These are phyloP conservation scores for Hanseniaspora meyeri DNA, from an alignment of 805 yeast species.

Conservation along the genomic window DNA sequence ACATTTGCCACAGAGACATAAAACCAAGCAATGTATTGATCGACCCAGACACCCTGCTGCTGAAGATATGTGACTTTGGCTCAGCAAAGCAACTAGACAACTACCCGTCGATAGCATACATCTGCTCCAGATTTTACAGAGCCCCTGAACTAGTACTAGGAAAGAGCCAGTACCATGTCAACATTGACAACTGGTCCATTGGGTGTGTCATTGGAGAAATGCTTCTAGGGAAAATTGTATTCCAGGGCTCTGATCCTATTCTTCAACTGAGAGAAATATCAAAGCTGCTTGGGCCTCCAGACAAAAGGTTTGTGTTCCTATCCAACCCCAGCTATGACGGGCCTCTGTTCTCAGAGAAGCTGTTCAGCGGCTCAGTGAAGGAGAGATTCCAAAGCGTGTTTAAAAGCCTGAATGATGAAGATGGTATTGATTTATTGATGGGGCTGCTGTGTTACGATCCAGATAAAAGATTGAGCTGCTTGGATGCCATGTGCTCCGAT, in stretches of 20 bases:
- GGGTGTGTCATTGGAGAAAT: conserved; percentile 96
- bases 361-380: conserved; percentile 43
- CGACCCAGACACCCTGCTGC: conserved; percentile 51
- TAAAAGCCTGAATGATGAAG: conserved; percentile 51
- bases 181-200: conserved; percentile 94
- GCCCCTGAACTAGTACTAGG: conserved; percentile 96
- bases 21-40: conserved; percentile 73
- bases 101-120: conserved; percentile 86
- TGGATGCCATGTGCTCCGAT: conserved; percentile 12
- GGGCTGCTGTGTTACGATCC: conserved; percentile 85
- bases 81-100: conserved; percentile 69
- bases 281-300: conserved; percentile 83
- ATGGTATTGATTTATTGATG: conserved; percentile 74
- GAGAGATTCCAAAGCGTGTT: conserved; percentile 54
- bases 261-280: conserved; percentile 83
- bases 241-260: conserved; percentile 84
- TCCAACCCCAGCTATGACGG: conserved; percentile 68
- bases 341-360: conserved; percentile 54
- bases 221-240: conserved; percentile 83
- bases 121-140: conserved; percentile 88
- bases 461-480: conserved; percentile 63
- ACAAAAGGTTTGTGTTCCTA: conserved; percentile 53
- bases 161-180: conserved; percentile 71
- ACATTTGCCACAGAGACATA: conserved; percentile 72
- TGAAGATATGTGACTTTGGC: conserved; percentile 78